A percentile compares a stretch with the other conserved stretches of the same genome.
phyloP scores from a whole-genome alignment of 495 filamentous ascomycete species.

The Lasiosphaeria ovina region DNA sequence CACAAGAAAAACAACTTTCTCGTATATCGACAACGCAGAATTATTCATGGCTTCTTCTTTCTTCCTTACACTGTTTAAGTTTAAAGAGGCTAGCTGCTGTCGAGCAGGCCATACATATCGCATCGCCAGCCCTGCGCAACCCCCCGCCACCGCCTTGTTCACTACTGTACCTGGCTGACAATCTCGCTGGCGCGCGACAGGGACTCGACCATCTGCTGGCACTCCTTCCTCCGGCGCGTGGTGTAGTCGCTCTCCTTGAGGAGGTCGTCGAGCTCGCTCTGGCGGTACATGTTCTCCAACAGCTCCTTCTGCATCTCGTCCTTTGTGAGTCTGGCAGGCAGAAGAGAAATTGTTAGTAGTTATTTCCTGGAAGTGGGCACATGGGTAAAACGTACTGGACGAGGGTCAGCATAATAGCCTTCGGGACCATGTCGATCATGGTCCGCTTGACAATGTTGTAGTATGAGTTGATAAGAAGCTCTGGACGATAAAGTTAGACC shows the following conservation, averaged over 20 bases:
- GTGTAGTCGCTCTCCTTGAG: conserved; percentile 99
- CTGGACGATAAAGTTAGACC: conserved; percentile 41
- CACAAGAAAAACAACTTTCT: too few relatives aligned
- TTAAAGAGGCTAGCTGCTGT: too few relatives aligned
- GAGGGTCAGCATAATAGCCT: conserved; percentile 97
- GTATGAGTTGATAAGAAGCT: conserved; percentile 94
- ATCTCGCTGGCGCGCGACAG: conserved; percentile 88
- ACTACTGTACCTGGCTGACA: conserved; percentile 90
- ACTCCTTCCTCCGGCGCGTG: conserved; percentile 90
- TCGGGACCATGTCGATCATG: conserved; percentile 99
- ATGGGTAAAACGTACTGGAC: conserved; percentile 69
- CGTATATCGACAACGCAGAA: too few relatives aligned
- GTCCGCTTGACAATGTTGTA: conserved; percentile 97
- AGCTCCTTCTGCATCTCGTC: conserved; percentile 99
- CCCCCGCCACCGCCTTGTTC: not conserved
- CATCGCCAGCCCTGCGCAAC: not conserved
- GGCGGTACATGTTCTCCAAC: conserved; percentile 96
- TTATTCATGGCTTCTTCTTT: too few relatives aligned
- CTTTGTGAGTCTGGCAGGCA: conserved; percentile 70
- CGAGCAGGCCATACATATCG: not conserved
- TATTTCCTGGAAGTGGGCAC: not conserved
- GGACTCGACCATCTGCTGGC: conserved; percentile 97
- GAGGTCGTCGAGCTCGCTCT: conserved; percentile 83
- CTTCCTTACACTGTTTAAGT: too few relatives aligned
- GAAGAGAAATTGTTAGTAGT: not conserved